Percentiles rank a stretch among this genome's conserved stretches.
Evolutionary conservation across 352 stramenopile genomes (phyloP).

Genomic region (Phytopythium mirpurense): DNA sequence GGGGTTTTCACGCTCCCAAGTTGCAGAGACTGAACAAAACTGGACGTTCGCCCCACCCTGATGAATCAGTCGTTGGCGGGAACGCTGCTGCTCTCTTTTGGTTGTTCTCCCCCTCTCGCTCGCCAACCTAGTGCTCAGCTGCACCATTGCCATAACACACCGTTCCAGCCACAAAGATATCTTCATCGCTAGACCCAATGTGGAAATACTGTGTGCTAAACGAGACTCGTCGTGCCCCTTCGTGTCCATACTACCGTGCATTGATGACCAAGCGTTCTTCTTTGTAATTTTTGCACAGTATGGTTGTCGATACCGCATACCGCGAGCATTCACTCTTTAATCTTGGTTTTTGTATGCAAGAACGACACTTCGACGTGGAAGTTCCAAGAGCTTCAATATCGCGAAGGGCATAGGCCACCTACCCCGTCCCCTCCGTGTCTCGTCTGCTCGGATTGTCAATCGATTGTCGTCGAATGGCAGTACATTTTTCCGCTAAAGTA

Average conservation of each 20-base stretch:
- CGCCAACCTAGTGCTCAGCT: constrained; percentile 4
- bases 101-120: background rate
- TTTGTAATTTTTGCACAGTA: too few species aligned
- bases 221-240: too few species aligned
- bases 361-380: constrained; percentile 18
- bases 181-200: too few species aligned
- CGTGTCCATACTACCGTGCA: too few species aligned
- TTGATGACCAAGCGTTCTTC: too few species aligned
- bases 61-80: background rate
- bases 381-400: constrained; percentile 20
- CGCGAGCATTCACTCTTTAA: background rate
- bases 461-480: too few species aligned
- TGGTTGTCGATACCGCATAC: background rate
- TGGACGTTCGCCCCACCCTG: constrained; percentile 5
- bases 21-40: constrained; percentile 17
- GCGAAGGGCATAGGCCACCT: background rate
- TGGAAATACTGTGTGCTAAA: too few species aligned
- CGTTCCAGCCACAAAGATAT: constrained; percentile 2
- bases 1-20: too few species aligned
- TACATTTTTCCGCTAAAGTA: too few species aligned
- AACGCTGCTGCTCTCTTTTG: background rate
- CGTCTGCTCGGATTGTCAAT: constrained; percentile 3
- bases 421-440: background rate
- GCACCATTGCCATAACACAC: too few species aligned
- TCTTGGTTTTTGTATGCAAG: constrained; percentile 2